Evolutionary conservation across 1,284 basidiomycete genomes (phyloP).

Genomic region (Ganoderma sp.): DNA sequence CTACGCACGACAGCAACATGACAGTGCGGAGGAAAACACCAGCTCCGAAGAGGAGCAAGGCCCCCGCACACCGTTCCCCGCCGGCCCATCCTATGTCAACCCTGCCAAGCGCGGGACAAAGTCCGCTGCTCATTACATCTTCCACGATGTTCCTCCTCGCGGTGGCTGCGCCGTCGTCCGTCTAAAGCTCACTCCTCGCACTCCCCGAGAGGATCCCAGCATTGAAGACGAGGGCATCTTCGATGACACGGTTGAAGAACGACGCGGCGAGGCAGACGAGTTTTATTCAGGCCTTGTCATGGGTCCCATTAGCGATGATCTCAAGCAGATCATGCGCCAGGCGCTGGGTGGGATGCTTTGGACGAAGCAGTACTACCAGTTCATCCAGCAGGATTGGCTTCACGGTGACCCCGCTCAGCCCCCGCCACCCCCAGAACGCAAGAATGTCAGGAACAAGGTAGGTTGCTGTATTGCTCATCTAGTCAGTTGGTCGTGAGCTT

Average conservation of each 20-base stretch:
- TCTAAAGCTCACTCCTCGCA: slow-evolving; percentile 86
- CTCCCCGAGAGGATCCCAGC: slow-evolving; percentile 76
- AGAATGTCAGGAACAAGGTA: slow-evolving; percentile 84
- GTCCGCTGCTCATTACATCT: slow-evolving; percentile 89
- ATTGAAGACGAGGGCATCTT: slow-evolving; percentile 91
- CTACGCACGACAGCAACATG: slow-evolving; percentile 44
- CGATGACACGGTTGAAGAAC: slow-evolving; percentile 88
- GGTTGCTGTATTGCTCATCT: slow-evolving; percentile 32
- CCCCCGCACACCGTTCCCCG: slow-evolving; percentile 62
- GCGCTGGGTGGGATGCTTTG: slow-evolving; percentile 99
- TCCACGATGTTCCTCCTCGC: slow-evolving; percentile 84
- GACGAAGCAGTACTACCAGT: slow-evolving; percentile 98
- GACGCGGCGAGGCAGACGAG: slow-evolving; percentile 92
- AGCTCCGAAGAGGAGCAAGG: slow-evolving; percentile 48
- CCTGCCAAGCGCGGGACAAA: slow-evolving; percentile 92
- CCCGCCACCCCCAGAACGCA: slow-evolving; percentile 89
- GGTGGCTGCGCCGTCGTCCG: slow-evolving; percentile 97
- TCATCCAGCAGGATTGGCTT: slow-evolving; percentile 96
- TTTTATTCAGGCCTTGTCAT: slow-evolving; percentile 87
- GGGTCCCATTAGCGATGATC: slow-evolving; percentile 88
- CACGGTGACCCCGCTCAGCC: slow-evolving; percentile 95
- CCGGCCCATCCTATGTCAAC: slow-evolving; percentile 73
- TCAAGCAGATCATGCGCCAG: slow-evolving; percentile 96
- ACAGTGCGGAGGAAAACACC: slow-evolving; percentile 32
- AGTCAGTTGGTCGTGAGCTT: neutral